phyloP scores from a whole-genome alignment of 2,329 filamentous ascomycete genomes.

The Phaeosphaeriaceae sp. region DNA sequence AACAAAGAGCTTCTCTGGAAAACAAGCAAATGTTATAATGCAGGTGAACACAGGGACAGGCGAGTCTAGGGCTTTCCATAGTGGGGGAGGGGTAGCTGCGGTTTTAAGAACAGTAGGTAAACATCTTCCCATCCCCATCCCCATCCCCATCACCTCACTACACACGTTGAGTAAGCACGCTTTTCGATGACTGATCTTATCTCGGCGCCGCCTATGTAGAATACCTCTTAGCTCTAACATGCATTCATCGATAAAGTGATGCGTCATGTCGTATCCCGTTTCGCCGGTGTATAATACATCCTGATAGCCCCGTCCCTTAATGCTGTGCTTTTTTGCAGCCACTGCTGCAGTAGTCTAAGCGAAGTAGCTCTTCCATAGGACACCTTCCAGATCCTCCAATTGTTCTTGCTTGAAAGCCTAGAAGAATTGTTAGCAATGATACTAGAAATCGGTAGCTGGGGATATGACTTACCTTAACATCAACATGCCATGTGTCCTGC shows the following conservation, averaged over 20 bases:
- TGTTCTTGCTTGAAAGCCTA: slow-evolving; percentile 88
- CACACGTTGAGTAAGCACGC: slow-evolving; percentile 16
- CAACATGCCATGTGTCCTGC: slow-evolving; percentile 97
- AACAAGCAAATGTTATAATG: no score
- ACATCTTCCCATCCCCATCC: no score
- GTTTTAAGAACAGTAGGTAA: slow-evolving; percentile 5
- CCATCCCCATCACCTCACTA: not conserved
- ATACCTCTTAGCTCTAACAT: slow-evolving; percentile 6
- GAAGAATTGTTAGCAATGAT: slow-evolving; percentile 10
- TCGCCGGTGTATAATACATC: slow-evolving; percentile 17
- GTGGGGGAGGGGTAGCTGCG: slow-evolving; percentile 29
- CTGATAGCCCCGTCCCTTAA: no score
- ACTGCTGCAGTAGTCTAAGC: slow-evolving; percentile 61
- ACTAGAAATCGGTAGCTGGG: not conserved
- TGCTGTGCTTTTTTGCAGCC: not conserved
- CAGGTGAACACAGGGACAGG: not conserved
- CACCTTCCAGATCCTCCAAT: slow-evolving; percentile 91
- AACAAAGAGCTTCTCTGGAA: not conserved
- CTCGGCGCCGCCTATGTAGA: slow-evolving; percentile 4
- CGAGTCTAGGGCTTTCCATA: slow-evolving; percentile 9
- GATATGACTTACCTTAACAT: slow-evolving; percentile 79
- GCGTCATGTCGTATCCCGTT: not conserved
- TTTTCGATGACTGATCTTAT: slow-evolving; percentile 3
- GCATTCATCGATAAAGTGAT: slow-evolving; percentile 3
- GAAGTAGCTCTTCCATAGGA: slow-evolving; percentile 99